phyloP scores from a whole-genome alignment of 1,139 yeast species.

The Debaryomyces robertsiae region DNA sequence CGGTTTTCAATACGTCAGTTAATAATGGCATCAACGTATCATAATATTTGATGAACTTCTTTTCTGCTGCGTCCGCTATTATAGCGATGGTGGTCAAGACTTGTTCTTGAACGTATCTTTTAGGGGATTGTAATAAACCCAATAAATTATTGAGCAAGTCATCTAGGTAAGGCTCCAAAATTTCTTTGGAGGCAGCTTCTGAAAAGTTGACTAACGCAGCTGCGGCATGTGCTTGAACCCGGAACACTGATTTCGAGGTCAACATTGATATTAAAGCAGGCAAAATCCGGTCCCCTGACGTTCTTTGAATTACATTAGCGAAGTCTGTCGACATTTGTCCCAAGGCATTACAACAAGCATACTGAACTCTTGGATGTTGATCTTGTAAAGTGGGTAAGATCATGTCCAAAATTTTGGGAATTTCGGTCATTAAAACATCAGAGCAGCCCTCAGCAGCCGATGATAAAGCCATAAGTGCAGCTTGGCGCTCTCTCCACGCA shows the following conservation, averaged over 20 bases:
- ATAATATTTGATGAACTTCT: constrained; percentile 84
- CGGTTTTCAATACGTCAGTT: constrained; percentile 75
- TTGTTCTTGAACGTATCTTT: constrained; percentile 94
- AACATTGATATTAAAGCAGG: constrained; percentile 88
- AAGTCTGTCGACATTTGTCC: constrained; percentile 99
- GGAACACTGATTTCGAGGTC: constrained; percentile 68
- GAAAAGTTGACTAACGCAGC: constrained; percentile 96
- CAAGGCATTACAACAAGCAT: constrained; percentile 94
- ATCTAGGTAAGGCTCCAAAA: constrained; percentile 88
- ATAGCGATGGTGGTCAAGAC: constrained; percentile 95
- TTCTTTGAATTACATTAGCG: constrained; percentile 83
- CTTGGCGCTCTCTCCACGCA: constrained; percentile 95
- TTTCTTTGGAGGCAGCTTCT: constrained; percentile 86
- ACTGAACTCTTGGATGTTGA: constrained; percentile 90
- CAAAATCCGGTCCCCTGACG: constrained; percentile 74
- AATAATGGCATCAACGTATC: constrained; percentile 93
- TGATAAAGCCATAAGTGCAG: constrained; percentile 94
- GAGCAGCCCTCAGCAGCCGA: constrained; percentile 98
- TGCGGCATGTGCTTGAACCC: constrained; percentile 98
- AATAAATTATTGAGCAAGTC: constrained; percentile 72
- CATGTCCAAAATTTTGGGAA: constrained; percentile 79
- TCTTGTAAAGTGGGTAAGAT: constrained; percentile 81
- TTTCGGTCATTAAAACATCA: constrained; percentile 81
- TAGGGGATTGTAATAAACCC: constrained; percentile 77
- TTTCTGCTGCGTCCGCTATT: constrained; percentile 97